A percentile compares a stretch with the other conserved stretches of the same genome.
Conservation (phyloP, 2,329 filamentous ascomycete species). For the Colletotrichum gloeosporioides region DNA sequence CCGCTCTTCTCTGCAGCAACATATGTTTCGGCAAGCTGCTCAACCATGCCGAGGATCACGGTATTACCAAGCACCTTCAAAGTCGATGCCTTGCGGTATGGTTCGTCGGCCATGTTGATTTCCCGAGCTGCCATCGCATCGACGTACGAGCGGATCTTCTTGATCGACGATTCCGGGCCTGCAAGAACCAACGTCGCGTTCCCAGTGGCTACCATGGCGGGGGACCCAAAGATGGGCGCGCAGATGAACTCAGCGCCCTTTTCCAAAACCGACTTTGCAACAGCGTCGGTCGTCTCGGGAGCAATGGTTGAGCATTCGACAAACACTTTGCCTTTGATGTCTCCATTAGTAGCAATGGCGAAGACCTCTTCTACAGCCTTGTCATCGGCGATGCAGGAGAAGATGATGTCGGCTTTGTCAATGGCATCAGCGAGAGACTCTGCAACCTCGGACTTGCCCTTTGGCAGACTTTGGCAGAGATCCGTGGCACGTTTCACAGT, state of each 20-base stretch:
- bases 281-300: slow-evolving; percentile 75
- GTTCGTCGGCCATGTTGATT: slow-evolving; percentile 74
- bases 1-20: slow-evolving; percentile 82
- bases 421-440: slow-evolving; percentile 71
- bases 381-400: slow-evolving; percentile 83
- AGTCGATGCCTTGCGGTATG: slow-evolving; percentile 70
- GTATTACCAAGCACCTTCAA: slow-evolving; percentile 89
- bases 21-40: slow-evolving; percentile 79
- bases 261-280: slow-evolving; percentile 62
- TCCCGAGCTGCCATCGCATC: slow-evolving; percentile 74
- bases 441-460: slow-evolving; percentile 68
- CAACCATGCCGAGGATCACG: slow-evolving; percentile 83
- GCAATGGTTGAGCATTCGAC: slow-evolving; percentile 90
- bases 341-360: slow-evolving; percentile 56
- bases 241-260: slow-evolving; percentile 78
- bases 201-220: slow-evolving; percentile 73
- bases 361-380: slow-evolving; percentile 71
- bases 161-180: slow-evolving; percentile 64
- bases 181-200: slow-evolving; percentile 77
- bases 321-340: slow-evolving; percentile 76
- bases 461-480: slow-evolving; percentile 64
- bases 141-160: slow-evolving; percentile 72
- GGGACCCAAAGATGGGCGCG: slow-evolving; percentile 72
- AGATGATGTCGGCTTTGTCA: slow-evolving; percentile 75
- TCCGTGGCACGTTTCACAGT: slow-evolving; percentile 70